Conservation (phyloP, 306 rosid genomes). For the Leucaena leucocephala region DNA sequence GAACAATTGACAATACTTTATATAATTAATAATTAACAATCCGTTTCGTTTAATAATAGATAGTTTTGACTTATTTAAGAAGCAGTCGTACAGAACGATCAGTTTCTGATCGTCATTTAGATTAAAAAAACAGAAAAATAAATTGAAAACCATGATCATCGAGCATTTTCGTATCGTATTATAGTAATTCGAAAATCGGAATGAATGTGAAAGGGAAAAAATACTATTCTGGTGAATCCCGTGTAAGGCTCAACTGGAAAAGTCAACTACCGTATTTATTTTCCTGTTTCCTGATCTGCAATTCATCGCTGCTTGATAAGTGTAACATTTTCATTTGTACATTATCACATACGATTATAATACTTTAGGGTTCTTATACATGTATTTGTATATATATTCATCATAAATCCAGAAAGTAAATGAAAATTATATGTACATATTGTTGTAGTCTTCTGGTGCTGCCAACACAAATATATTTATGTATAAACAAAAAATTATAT, state of each 20-base stretch:
- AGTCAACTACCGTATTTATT: neutral
- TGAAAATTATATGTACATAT: too few relatives aligned
- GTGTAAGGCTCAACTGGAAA: neutral
- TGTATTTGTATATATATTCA: too few relatives aligned
- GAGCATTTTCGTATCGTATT: too few relatives aligned
- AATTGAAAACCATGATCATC: too few relatives aligned
- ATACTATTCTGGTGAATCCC: neutral
- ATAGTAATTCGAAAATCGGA: neutral
- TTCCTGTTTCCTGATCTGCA: too few relatives aligned
- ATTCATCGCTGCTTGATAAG: too few relatives aligned
- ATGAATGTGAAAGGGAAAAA: neutral
- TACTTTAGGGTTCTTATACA: neutral
- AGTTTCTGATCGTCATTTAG: neutral
- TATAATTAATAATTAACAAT: neutral
- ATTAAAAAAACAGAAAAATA: neutral
- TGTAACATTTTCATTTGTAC: too few relatives aligned
- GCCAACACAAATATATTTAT: too few relatives aligned
- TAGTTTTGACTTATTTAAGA: neutral
- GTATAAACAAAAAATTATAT: neutral
- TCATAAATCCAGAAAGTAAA: too few relatives aligned
- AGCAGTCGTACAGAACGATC: neutral
- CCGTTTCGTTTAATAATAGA: neutral
- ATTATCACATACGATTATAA: too few relatives aligned
- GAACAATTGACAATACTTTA: neutral
- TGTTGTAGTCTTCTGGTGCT: too few relatives aligned